Base-by-base conservation (phyloP, 352 stramenopile genomes). In the Globisporangium irregulare region DNA sequence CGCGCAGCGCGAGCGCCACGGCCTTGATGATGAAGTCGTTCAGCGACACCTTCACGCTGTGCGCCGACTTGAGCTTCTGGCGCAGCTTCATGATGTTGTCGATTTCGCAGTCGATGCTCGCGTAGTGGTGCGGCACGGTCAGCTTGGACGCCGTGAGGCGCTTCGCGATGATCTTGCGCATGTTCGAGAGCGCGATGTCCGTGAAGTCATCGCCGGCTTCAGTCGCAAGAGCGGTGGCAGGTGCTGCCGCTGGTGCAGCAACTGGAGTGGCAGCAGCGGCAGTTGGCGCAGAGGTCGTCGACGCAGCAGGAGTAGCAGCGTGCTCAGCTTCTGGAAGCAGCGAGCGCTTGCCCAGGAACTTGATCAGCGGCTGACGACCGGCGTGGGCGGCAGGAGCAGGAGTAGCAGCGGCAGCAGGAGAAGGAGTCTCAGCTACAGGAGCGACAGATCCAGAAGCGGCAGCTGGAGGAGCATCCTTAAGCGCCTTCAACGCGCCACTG, bases 11-110 rank as follows among this genome's bases (percentile, higher is more conserved):
- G 38, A 99, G 82, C n/a, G 97, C 97, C 41, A 94, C 94, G 36
- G 95, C 94, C 76, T 98, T 98, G 73, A 99, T 96, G 69, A 99
- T 91, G 72, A 99, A 94, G 80, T 99, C 98, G 83, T 99, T 99
- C 50, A 99, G 93, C 34, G 95, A 99, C 27, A 99, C 93, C 72
- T 99, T 99, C 59, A 98, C 86, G 69, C 96, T 94, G 73, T 98
- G 95, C 57, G 96, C 79, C 50, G 74, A 83, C 70, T 95, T 96
- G 27, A 99, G 83, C 62, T 90, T 64, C 78, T 99, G 98, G 62
- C 98, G 94, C 54, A 99, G 76, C 69, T 73, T 77, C 68, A 95
- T 84, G 61, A 97, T 86, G 66, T 36, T 75, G 79, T 97, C 98
- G 66, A 99, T 92, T 76, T 98, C 89, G 67, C 97, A 98, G 78